These are phyloP conservation scores for Saccharomycopsis schoenii DNA, from an alignment of 805 yeast genomes.

Conservation along the genomic window DNA sequence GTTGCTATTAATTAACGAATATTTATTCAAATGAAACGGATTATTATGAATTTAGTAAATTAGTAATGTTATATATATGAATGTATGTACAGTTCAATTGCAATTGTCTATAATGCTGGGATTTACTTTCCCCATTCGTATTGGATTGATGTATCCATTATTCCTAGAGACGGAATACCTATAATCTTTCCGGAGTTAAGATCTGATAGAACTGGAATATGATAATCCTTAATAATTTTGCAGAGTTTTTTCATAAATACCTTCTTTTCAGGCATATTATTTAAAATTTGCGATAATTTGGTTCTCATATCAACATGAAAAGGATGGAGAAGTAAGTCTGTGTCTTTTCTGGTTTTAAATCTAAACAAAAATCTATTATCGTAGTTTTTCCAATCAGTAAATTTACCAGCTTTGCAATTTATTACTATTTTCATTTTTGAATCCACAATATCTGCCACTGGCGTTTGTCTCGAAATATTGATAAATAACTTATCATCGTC, in stretches of 20 bases:
- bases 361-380: conserved; percentile 5
- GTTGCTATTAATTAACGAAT: too few relatives aligned
- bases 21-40: too few relatives aligned
- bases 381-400: background rate
- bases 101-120: too few relatives aligned
- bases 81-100: too few relatives aligned
- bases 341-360: background rate
- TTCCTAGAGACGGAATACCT: background rate
- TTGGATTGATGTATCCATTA: background rate
- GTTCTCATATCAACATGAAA: background rate
- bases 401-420: background rate
- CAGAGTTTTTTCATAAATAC: background rate
- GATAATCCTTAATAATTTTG: background rate
- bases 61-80: too few relatives aligned
- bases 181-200: background rate
- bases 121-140: background rate
- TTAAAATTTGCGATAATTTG: background rate
- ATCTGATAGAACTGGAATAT: background rate
- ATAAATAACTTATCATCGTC: background rate
- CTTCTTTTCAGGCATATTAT: background rate
- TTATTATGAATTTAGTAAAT: too few relatives aligned
- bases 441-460: background rate
- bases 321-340: background rate
- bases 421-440: background rate
- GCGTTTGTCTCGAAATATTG: background rate